Percentiles rank a stretch among this genome's conserved stretches.
phyloP scores from a whole-genome alignment of 352 stramenopile genomes.

The Pythium insidiosum region DNA sequence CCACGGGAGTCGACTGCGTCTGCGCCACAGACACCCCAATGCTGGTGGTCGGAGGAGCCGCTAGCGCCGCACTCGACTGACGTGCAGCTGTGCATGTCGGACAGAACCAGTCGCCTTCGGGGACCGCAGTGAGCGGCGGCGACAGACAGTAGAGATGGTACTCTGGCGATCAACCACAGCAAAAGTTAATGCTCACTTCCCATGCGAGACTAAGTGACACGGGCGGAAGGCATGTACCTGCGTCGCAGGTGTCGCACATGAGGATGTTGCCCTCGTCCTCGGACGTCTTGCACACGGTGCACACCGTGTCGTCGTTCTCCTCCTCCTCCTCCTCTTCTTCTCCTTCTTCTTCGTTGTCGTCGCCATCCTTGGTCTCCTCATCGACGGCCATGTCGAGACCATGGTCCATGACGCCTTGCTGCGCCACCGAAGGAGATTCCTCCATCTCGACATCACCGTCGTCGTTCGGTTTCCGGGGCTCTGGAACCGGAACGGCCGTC shows the following conservation, averaged over 20 bases:
- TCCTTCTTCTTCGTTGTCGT: too few relatives aligned
- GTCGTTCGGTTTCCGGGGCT: too few relatives aligned
- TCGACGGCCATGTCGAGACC: background rate
- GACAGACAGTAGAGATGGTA: slow-evolving; percentile 58
- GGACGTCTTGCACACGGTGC: slow-evolving; percentile 29
- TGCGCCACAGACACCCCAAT: too few relatives aligned
- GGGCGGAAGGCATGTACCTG: too few relatives aligned
- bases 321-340: slow-evolving; percentile 7
- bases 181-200: too few relatives aligned
- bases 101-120: slow-evolving; percentile 51
- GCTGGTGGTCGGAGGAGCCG: too few relatives aligned
- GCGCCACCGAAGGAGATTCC: too few relatives aligned
- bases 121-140: slow-evolving; percentile 33
- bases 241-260: slow-evolving; percentile 47
- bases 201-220: too few relatives aligned
- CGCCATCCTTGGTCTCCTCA: background rate
- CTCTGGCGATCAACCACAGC: slow-evolving; percentile 7
- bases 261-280: slow-evolving; percentile 34
- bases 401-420: too few relatives aligned
- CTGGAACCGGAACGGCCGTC: too few relatives aligned
- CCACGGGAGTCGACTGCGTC: too few relatives aligned
- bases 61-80: background rate
- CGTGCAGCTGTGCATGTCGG: slow-evolving; percentile 18
- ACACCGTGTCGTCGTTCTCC: slow-evolving; percentile 21
- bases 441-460: too few relatives aligned